Percentiles rank a stretch among this genome's conserved stretches.
phyloP scores from a whole-genome alignment of 768 basidiomycete species.

The Leucocoprinus leucothites region DNA sequence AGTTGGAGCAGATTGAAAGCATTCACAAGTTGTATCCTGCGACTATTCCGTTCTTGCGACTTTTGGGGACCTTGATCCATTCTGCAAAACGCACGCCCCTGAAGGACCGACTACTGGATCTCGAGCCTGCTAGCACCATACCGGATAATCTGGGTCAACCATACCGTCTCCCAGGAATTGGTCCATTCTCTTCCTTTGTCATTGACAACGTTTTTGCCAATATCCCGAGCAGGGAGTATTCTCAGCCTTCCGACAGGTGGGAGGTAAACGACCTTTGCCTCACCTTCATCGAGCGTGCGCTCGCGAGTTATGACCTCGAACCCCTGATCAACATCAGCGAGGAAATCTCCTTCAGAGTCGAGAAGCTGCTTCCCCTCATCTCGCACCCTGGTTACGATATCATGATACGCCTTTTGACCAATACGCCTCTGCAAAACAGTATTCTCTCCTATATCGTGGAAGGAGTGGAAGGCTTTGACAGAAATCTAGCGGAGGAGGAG shows the following conservation, averaged over 20 bases:
- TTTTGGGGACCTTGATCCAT: slow-evolving; percentile 82
- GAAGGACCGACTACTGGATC: slow-evolving; percentile 54
- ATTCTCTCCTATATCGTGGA: slow-evolving; percentile 81
- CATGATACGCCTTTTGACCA: slow-evolving; percentile 73
- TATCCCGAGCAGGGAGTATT: slow-evolving; percentile 72
- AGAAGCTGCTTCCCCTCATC: slow-evolving; percentile 52
- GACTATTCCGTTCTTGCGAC: slow-evolving; percentile 82
- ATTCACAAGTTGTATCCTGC: slow-evolving; percentile 78
- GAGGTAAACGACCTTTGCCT: slow-evolving; percentile 81
- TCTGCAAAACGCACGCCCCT: slow-evolving; percentile 71
- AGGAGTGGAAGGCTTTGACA: slow-evolving; percentile 74
- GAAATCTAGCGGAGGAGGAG: slow-evolving; percentile 64
- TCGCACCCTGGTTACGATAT: slow-evolving; percentile 88
- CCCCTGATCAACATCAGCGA: slow-evolving; percentile 59
- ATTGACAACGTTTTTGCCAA: slow-evolving; percentile 86
- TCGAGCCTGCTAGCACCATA: slow-evolving; percentile 67
- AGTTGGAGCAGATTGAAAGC: slow-evolving; percentile 86
- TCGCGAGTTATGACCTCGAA: slow-evolving; percentile 81
- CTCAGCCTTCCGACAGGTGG: slow-evolving; percentile 77
- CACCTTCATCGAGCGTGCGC: slow-evolving; percentile 78
- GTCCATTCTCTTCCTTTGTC: slow-evolving; percentile 82
- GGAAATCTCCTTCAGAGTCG: slow-evolving; percentile 47
- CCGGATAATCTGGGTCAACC: slow-evolving; percentile 80
- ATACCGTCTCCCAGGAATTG: slow-evolving; percentile 76
- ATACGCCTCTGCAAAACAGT: slow-evolving; percentile 65